Conservation (phyloP, 1,139 yeast species). For the Debaryomyces singareniensis region DNA sequence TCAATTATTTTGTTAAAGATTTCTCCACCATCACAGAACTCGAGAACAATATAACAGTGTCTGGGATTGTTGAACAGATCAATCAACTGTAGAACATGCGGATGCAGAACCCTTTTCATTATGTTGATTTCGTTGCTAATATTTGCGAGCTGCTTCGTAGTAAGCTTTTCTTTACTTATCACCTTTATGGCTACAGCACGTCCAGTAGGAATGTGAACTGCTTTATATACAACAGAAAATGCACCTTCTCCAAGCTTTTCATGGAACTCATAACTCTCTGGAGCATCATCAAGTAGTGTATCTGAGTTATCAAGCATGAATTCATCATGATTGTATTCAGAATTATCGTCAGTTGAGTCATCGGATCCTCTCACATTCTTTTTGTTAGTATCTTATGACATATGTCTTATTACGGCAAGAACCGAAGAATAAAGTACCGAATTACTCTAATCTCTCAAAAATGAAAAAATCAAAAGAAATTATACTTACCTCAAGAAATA, state of each 20-base stretch:
- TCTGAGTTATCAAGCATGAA: not conserved
- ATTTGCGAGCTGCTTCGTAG: constrained; percentile 45
- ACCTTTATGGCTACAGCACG: constrained; percentile 76
- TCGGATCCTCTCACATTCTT: not conserved
- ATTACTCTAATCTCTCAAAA: too few species aligned
- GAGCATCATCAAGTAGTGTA: constrained; percentile 10
- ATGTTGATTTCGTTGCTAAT: constrained; percentile 81
- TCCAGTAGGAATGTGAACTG: constrained; percentile 42
- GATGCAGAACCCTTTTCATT: constrained; percentile 68
- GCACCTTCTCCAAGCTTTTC: constrained; percentile 75
- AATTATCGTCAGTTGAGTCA: not conserved
- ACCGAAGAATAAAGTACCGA: too few species aligned
- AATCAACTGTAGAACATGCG: constrained; percentile 64
- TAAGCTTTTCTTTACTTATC: constrained; percentile 60
- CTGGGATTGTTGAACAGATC: constrained; percentile 53
- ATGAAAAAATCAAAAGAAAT: too few species aligned
- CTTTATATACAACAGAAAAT: constrained; percentile 79
- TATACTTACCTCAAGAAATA: too few species aligned
- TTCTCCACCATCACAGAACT: constrained; percentile 89
- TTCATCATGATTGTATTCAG: not conserved
- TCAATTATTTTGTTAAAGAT: constrained; percentile 90
- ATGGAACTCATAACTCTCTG: constrained; percentile 17
- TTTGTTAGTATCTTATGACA: not conserved
- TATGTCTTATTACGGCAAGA: too few species aligned
- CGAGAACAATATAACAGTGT: constrained; percentile 75